phyloP scores from a whole-genome alignment of 768 basidiomycete genomes.

The Boletus subparvulus region DNA sequence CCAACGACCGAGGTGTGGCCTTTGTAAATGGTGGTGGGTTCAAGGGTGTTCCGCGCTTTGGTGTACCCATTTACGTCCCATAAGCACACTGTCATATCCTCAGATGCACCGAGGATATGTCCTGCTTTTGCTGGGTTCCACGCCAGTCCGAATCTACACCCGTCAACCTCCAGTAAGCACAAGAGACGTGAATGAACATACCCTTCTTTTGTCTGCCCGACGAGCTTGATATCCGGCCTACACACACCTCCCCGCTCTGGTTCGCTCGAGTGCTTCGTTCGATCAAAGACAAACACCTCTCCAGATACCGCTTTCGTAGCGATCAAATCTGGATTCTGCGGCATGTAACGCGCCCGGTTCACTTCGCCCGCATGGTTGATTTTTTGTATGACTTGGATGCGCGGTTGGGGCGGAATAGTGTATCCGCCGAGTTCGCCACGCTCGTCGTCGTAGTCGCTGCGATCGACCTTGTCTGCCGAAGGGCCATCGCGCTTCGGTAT shows the following conservation, averaged over 20 bases:
- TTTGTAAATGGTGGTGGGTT: slow-evolving; percentile 79
- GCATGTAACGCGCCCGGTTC: slow-evolving; percentile 98
- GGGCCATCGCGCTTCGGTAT: slow-evolving; percentile 80
- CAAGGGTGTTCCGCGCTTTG: slow-evolving; percentile 73
- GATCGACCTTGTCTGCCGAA: slow-evolving; percentile 75
- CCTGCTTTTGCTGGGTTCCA: slow-evolving; percentile 89
- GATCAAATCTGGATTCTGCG: slow-evolving; percentile 95
- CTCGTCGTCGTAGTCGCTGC: slow-evolving; percentile 84
- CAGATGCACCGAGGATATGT: slow-evolving; percentile 86
- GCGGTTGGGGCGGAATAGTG: slow-evolving; percentile 77
- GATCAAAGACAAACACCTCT: slow-evolving; percentile 92
- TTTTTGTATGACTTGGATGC: slow-evolving; percentile 86
- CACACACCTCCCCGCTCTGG: slow-evolving; percentile 82
- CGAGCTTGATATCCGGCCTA: slow-evolving; percentile 86
- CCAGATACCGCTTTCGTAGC: slow-evolving; percentile 93
- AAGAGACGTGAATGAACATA: slow-evolving; percentile 38
- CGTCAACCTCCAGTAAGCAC: slow-evolving; percentile 4
- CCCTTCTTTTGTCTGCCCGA: slow-evolving; percentile 94
- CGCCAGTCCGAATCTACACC: slow-evolving; percentile 83
- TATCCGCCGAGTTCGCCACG: slow-evolving; percentile 94
- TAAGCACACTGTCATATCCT: slow-evolving; percentile 94
- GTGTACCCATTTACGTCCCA: slow-evolving; percentile 95
- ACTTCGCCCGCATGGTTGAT: slow-evolving; percentile 97
- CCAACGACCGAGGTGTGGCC: slow-evolving; percentile 93
- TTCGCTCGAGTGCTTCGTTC: slow-evolving; percentile 94